Percentiles rank a stretch among this genome's conserved stretches.
Evolutionary conservation across 371 early-diverging fungal genomes (phyloP).

Genomic region (Lichtheimia ramosa): DNA sequence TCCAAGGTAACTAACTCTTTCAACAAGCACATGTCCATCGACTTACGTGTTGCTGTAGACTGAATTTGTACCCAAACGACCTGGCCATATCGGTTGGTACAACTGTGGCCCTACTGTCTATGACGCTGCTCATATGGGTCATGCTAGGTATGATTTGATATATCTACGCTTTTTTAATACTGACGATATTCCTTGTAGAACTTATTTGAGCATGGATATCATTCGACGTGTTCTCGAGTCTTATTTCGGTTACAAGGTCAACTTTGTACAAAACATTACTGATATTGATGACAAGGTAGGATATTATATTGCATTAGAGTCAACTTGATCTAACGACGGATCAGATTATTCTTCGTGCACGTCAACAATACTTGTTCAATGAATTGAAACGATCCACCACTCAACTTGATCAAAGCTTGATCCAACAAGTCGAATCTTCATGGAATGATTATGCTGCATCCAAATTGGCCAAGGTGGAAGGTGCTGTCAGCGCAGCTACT

Average conservation of each 20-base stretch:
- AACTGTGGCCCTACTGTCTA: constrained; percentile 99
- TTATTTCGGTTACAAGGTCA: constrained; percentile 95
- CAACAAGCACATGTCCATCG: background rate
- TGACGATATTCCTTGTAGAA: constrained; percentile 47
- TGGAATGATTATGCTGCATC: constrained; percentile 61
- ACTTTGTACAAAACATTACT: constrained; percentile 98
- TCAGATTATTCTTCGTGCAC: constrained; percentile 88
- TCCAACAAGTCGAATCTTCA: constrained; percentile 61
- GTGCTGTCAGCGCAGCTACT: constrained; percentile 28
- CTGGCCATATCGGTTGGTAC: constrained; percentile 92
- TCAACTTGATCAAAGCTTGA: constrained; percentile 34
- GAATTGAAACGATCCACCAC: constrained; percentile 50
- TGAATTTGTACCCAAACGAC: constrained; percentile 81
- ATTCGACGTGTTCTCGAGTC: constrained; percentile 94
- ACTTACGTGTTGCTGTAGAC: constrained; percentile 51
- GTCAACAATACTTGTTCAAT: constrained; percentile 83
- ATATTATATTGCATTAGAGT: background rate
- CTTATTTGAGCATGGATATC: constrained; percentile 96
- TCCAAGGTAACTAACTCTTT: constrained; percentile 52
- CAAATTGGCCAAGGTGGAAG: constrained; percentile 57
- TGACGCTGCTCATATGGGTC: constrained; percentile 98
- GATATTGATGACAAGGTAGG: constrained; percentile 99
- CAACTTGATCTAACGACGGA: background rate
- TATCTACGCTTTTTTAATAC: background rate
- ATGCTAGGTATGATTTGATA: constrained; percentile 66